Conservation (phyloP, 768 basidiomycete genomes). For the Rhodotorula babjevae region DNA sequence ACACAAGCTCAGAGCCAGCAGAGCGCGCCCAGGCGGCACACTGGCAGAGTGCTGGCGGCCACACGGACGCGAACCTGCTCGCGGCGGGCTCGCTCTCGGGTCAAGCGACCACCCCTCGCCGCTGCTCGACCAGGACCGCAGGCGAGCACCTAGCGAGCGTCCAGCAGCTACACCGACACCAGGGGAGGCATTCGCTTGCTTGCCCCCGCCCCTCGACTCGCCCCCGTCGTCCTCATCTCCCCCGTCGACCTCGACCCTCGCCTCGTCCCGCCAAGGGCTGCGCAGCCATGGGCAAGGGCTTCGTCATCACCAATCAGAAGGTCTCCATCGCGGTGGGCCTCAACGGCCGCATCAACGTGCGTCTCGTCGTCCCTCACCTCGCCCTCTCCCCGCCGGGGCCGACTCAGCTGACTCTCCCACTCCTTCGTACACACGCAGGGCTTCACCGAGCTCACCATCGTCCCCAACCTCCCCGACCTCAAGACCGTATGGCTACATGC, state of each 20-base stretch:
- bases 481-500: constrained; percentile 81
- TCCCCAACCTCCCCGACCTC: constrained; percentile 72
- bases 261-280: neutral
- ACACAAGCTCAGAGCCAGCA: too few species aligned
- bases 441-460: constrained; percentile 84
- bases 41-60: too few species aligned
- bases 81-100: too few species aligned
- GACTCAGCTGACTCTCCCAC: neutral
- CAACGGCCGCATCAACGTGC: constrained; percentile 75
- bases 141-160: neutral
- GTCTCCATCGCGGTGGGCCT: constrained; percentile 92
- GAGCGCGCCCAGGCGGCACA: too few species aligned
- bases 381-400: neutral
- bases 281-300: constrained; percentile 40
- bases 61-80: too few species aligned
- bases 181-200: constrained; percentile 36
- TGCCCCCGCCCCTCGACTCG: constrained; percentile 9
- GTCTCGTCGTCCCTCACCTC: constrained; percentile 37
- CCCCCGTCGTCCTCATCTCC: neutral
- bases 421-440: constrained; percentile 56
- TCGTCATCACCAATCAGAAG: constrained; percentile 61
- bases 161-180: too few species aligned
- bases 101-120: neutral
- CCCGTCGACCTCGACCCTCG: neutral
- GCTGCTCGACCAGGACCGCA: too few species aligned